Percentiles rank a stretch among this genome's conserved stretches.
These are phyloP conservation scores for Lodderomyces margitis DNA, from an alignment of 1,139 yeast species.

Conservation along the genomic window DNA sequence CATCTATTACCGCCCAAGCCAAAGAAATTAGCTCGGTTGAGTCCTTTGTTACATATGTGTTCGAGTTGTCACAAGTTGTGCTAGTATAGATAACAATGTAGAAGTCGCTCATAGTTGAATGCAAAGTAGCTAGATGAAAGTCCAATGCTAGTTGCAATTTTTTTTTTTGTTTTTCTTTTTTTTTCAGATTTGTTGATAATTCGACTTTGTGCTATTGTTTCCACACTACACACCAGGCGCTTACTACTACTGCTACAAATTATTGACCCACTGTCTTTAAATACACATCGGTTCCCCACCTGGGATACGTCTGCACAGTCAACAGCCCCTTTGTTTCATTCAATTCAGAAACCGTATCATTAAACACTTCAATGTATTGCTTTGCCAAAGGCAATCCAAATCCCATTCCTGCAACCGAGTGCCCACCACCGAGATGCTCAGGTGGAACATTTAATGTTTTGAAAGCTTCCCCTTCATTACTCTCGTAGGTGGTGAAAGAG, in stretches of 20 bases:
- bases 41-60: constrained; percentile 58
- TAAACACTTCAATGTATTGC: constrained; percentile 46
- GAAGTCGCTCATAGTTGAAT: constrained; percentile 49
- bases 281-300: constrained; percentile 69
- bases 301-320: constrained; percentile 74
- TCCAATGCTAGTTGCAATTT: not conserved
- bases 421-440: constrained; percentile 53
- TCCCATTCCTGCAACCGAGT: constrained; percentile 92
- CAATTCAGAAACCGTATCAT: constrained; percentile 26
- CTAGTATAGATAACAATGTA: constrained; percentile 63
- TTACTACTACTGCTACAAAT: too few relatives aligned
- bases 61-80: constrained; percentile 69
- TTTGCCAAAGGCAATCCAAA: constrained; percentile 87
- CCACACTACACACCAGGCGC: too few relatives aligned
- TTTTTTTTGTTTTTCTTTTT: not conserved
- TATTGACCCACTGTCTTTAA: constrained; percentile 23
- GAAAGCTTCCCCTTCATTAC: constrained; percentile 55
- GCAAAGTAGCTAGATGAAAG: not conserved
- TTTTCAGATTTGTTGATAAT: too few relatives aligned
- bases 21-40: constrained; percentile 65
- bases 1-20: constrained; percentile 57
- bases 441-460: constrained; percentile 69
- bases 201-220: not conserved
- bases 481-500: constrained; percentile 76
- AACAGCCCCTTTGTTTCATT: constrained; percentile 53